Evolutionary conservation across 2,329 filamentous ascomycete species (phyloP), one percentile per base, ranked within the genome.

Genomic region (Monilinia aucupariae): DNA sequence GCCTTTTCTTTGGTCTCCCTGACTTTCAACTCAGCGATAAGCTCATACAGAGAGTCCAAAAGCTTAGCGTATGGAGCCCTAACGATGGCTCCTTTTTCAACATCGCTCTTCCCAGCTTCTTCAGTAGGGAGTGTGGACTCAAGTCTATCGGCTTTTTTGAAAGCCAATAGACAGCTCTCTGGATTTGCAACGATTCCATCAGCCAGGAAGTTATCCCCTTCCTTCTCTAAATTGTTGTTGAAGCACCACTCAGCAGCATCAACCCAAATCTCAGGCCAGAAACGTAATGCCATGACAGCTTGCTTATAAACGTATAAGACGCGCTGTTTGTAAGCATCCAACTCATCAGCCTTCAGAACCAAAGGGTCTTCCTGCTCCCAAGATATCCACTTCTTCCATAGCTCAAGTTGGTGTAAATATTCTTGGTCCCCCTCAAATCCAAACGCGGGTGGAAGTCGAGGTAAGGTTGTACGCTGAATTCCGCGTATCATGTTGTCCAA

Each of bases 351-450:
- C 72, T 90, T 90, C 60, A 97, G 79, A 30, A 96, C 90, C 3
- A 99, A 80, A 1, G 91, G 92, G 72, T 99, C 94, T 22, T 90
- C 88, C 76, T 93, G 96, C 76, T 99, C 94, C 92, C 92, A 99
- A 5, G 87, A 81, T 68, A 99, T 89, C 94, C 96, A 99, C 68
- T 84, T 87, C 74, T 91, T 92, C 94, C 94, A 99, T 34, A 94
- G 80, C 54, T 90, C 85, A 52, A 96, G 87, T 75, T 99, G 96
- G 55, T 88, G 83, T 68, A 85, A 80, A 73, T 90, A 99, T 67
- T 96, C 92, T 30, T 87, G 82, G 65, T 96, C 86, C 2, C 94
- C 94, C 60, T 94, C 89, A 71, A 92, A 97, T 0, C 92, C 93
- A 51, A 86, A 85, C 6, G 89, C 86, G 8, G 94, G 93, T 2